These are phyloP conservation scores for Alternaria dauci DNA, from an alignment of 2,329 filamentous ascomycete genomes.

Conservation along the genomic window DNA sequence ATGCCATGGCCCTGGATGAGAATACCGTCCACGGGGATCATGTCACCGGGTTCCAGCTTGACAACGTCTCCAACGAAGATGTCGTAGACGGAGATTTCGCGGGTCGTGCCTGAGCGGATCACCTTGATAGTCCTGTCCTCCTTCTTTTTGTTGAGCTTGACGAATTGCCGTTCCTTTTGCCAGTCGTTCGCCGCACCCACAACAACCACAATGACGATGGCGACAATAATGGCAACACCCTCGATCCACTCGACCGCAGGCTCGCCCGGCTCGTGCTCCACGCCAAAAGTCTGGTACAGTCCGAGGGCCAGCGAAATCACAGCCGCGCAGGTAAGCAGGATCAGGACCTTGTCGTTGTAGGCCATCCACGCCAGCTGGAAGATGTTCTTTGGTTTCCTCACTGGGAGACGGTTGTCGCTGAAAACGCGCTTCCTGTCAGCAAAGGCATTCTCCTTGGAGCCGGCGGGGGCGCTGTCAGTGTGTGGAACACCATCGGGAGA, in stretches of 20 bases:
- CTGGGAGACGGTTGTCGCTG: slow-evolving; percentile 73
- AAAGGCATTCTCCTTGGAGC: slow-evolving; percentile 40
- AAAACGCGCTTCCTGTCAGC: slow-evolving; percentile 77
- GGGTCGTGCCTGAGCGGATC: slow-evolving; percentile 75
- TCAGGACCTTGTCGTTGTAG: slow-evolving; percentile 80
- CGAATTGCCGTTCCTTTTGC: slow-evolving; percentile 83
- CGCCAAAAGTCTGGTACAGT: slow-evolving; percentile 74
- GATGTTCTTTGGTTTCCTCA: slow-evolving; percentile 74
- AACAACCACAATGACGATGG: slow-evolving; percentile 77
- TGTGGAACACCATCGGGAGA: slow-evolving; percentile 19
- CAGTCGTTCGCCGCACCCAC: slow-evolving; percentile 83
- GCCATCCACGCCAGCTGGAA: slow-evolving; percentile 79
- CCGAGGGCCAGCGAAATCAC: slow-evolving; percentile 78
- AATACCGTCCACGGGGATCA: slow-evolving; percentile 75
- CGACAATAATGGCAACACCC: slow-evolving; percentile 79
- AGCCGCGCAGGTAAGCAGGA: slow-evolving; percentile 64
- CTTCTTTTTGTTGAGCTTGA: slow-evolving; percentile 82
- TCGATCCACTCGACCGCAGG: slow-evolving; percentile 80
- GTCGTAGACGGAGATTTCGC: slow-evolving; percentile 71
- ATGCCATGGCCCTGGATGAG: slow-evolving; percentile 72
- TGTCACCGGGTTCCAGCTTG: slow-evolving; percentile 74
- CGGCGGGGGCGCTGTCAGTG: slow-evolving; percentile 33
- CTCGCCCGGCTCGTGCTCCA: slow-evolving; percentile 60
- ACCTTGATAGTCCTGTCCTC: slow-evolving; percentile 78
- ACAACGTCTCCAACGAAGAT: slow-evolving; percentile 75